Conservation (phyloP, 1,284 basidiomycete species). For the Anthracocystis walkeri region DNA sequence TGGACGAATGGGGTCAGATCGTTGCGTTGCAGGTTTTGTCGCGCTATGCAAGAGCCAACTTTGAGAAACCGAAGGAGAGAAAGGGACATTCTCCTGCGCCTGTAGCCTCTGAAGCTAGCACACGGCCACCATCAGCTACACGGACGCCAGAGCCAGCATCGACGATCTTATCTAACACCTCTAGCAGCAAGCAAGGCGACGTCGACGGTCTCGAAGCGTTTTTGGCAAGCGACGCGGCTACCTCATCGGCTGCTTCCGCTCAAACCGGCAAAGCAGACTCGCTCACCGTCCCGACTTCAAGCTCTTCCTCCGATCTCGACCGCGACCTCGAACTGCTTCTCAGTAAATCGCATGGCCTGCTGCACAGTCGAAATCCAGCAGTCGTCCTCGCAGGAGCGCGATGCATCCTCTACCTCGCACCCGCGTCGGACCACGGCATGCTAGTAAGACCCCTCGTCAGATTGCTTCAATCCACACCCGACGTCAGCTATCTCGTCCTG, state of each 20-base stretch:
- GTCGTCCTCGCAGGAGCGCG: conserved; percentile 53
- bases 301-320: conserved; percentile 39
- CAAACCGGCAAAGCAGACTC: conserved; percentile 4
- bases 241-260: not conserved
- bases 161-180: not conserved
- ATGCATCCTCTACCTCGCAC: conserved; percentile 37
- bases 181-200: conserved; percentile 6
- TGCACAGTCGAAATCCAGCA: conserved; percentile 58
- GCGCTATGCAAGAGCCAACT: conserved; percentile 79
- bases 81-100: not conserved
- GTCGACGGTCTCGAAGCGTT: conserved; percentile 46
- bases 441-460: conserved; percentile 44
- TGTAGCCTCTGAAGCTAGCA: not conserved
- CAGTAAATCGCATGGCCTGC: conserved; percentile 43
- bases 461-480: conserved; percentile 46
- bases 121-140: conserved; percentile 5
- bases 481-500: conserved; percentile 51
- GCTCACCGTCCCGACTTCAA: not conserved
- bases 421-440: conserved; percentile 21
- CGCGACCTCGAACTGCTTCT: conserved; percentile 61
- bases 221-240: conserved; percentile 22
- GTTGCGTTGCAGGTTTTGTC: conserved; percentile 82
- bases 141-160: conserved; percentile 10
- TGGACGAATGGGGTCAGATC: conserved; percentile 96
- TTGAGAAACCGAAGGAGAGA: conserved; percentile 23